phyloP scores from a whole-genome alignment of 208 protist genomes.

The Leishmania tropica region DNA sequence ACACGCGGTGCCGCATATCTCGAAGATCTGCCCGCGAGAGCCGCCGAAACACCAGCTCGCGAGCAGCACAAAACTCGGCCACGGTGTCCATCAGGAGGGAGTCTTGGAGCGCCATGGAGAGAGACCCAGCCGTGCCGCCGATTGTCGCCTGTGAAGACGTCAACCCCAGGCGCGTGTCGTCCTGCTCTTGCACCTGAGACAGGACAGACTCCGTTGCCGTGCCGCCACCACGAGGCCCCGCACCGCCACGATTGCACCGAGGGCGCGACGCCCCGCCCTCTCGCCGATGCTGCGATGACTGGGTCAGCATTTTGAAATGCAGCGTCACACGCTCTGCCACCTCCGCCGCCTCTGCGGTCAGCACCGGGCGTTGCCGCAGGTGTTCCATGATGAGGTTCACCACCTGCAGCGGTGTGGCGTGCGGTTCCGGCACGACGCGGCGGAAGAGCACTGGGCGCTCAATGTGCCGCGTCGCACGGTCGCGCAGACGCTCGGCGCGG shows the following conservation, averaged over 20 bases:
- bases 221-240: background rate
- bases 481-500: background rate
- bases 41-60: constrained; percentile 40
- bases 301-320: constrained; percentile 36
- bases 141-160: constrained; percentile 20
- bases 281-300: constrained; percentile 13
- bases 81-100: constrained; percentile 58
- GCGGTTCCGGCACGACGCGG: constrained; percentile 53
- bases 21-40: constrained; percentile 38
- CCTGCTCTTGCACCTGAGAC: constrained; percentile 21
- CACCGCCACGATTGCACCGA: background rate
- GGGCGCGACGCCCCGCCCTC: background rate
- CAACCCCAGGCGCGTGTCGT: background rate
- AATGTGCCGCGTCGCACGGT: background rate
- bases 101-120: constrained; percentile 41
- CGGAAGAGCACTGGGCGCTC: constrained; percentile 27
- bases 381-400: constrained; percentile 65
- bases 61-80: constrained; percentile 36
- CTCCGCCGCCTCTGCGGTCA: constrained; percentile 26
- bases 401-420: constrained; percentile 54
- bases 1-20: constrained; percentile 35
- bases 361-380: constrained; percentile 32
- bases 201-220: constrained; percentile 17
- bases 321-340: constrained; percentile 30
- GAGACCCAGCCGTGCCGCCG: constrained; percentile 7